Evolutionary conservation across 371 early-diverging fungal genomes (phyloP), one percentile per base, ranked within the genome.

Genomic region (Vairimorpha necatrix): DNA sequence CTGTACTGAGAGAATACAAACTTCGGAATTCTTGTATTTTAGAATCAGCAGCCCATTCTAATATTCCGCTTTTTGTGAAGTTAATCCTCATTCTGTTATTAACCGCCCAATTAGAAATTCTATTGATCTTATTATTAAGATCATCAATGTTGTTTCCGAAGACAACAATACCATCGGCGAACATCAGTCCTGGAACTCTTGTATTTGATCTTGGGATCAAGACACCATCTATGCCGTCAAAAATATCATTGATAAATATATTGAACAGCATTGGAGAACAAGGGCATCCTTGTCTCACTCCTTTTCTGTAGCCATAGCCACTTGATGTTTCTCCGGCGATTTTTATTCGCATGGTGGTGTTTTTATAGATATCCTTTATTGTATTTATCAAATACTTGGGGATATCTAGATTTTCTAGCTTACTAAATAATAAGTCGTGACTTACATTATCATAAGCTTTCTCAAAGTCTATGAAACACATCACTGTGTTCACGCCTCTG

Each of bases 241-340:
- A 34, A 6, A 75, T 14, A 42, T 69, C 75, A 33, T 75, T 66
- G n/a, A 75, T 75, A 50, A 34, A 75, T 3, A 75, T 9, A 24
- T 74, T 46, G 34, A 75, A 75, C 20, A 75, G 60, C 11, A 70
- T 36, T 11, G 75, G 75, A 14, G 58, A 54, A 13, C n/a, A 3
- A 14, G 75, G 69, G 33, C 75, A 75, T 30, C 75, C 75, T 38
- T 75, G 66, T 69, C 68, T 66, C 3, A 75, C 75, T 22, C 75
- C 75, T 42, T 42, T 42, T 16, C 42, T 42, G 42, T 42, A 42
- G 42, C 42, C 14, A 13, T 72, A 63, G 11, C 20, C n/a, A 14
- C 26, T 38, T 26, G 28, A 22, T 30, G 20, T 48, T n/a, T 22
- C 18, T 13, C 33, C 28, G 2, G 6, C 20, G 13, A 74, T 34